Base-by-base conservation (phyloP, 2,329 filamentous ascomycete genomes). In the Lomentospora prolificans region DNA sequence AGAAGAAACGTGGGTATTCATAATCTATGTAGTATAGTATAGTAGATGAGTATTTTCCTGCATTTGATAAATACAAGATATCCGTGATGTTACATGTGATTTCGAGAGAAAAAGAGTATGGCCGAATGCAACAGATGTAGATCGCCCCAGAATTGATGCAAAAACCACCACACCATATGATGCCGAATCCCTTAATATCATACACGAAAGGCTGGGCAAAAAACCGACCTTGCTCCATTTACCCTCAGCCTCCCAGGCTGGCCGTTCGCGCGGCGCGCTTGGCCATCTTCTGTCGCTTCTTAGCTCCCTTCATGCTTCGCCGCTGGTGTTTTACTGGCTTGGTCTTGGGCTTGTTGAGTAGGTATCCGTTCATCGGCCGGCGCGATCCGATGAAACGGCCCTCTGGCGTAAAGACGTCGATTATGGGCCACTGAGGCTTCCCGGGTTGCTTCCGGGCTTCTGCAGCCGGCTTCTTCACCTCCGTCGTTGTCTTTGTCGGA, bases 351-450 rank as follows among this genome's bases (percentile, higher is more conserved):
- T 81, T 82, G 60, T 79, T 79, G 54, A 85, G 67, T 58, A 85
- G 57, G 80, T 84, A 90, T 5, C 82, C 88, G 62, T 86, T 84
- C 75, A 95, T 84, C 1, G 88, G 86, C 60, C 66, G 68, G 33
- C 89, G 76, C 8, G 74, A 71, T 1, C 78, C 85, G 28, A 97
- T 75, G 62, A 87, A 94, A 63, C 82, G 84, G n/a, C 94, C 94
- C 57, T 90, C 79, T 0, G 94, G 94, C 27, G 81, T 87, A 64
- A 87, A 96, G 0, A 97, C 82, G 61, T 97, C 91, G 5, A 99
- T 79, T 8, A 84, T 75, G 0, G 90, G 90, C 74, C 82, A 84
- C 22, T 72, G 69, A 1, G 68, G 67, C 61, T 75, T 68, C 22
- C 52, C 58, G 50, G 44, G 58, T 57, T 53, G 58, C 33, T 53